A percentile compares a stretch with the other conserved stretches of the same genome.
phyloP scores from a whole-genome alignment of 1,284 basidiomycete genomes.

The Fomitopsis betulina region DNA sequence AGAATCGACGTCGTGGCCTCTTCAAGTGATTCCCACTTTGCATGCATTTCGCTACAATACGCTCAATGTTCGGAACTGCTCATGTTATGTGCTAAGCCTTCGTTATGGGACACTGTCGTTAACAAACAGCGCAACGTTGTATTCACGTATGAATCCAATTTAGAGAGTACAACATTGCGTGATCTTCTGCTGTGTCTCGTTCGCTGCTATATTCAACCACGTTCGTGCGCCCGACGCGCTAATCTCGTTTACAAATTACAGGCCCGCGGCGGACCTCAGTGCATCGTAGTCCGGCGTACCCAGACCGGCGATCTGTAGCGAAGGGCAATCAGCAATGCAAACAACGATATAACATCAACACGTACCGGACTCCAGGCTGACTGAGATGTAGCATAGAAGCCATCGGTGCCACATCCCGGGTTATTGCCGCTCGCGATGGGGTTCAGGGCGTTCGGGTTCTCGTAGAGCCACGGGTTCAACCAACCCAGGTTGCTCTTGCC shows the following conservation, averaged over 20 bases:
- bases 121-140: no score
- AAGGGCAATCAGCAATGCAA: not conserved
- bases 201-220: no score
- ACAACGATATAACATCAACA: not conserved
- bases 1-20: no score
- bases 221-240: no score
- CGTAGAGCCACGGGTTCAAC: slow-evolving; percentile 42
- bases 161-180: no score
- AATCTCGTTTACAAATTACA: not conserved
- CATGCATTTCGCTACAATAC: no score
- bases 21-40: no score
- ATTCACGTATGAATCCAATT: no score
- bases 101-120: no score
- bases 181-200: no score
- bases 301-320: slow-evolving; percentile 17
- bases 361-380: slow-evolving; percentile 33
- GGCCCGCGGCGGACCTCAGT: slow-evolving; percentile 2
- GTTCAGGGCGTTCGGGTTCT: slow-evolving; percentile 13
- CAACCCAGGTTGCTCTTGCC: slow-evolving; percentile 45
- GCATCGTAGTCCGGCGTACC: slow-evolving; percentile 23
- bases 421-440: slow-evolving; percentile 20
- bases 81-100: no score
- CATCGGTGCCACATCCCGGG: slow-evolving; percentile 29
- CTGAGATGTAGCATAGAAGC: slow-evolving; percentile 29
- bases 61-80: no score